Base-by-base conservation (phyloP, 352 stramenopile species). In the Phytophthora quininea region DNA sequence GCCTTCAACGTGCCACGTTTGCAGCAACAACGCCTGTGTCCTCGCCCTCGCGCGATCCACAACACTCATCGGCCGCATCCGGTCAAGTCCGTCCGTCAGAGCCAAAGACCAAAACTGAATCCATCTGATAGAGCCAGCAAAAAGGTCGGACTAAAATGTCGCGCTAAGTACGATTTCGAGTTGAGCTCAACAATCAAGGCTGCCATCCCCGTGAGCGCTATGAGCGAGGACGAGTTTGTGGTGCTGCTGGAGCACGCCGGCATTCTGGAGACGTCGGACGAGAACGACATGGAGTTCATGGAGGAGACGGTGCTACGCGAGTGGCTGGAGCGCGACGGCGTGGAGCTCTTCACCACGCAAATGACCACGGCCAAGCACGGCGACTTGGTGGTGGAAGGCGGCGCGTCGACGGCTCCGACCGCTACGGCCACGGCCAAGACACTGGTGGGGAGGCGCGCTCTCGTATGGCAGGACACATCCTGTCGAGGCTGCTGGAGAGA, bases 181-280 rank as follows among this genome's bases (percentile, higher is more conserved):
- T 51, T 35, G 40, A 27, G 31, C 37, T 57, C 43, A 32, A 38
- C 55, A 27, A 33, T 45, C 9, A 43, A 9, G 31, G 31, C 3
- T 31, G 38, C 57, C 52, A 62, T 4, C 3, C 29, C 14, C 7
- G 40, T 12, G 5, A 51, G 12, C 35, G 55, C 27, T 32, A 92
- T 91, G 82, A 93, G 82, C 67, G 86, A 95, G 63, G 86, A 95
- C 73, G 86, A 93, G 71, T 95, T 95, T 62, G 85, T 95, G 33
- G 84, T 95, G 78, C 73, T 92, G 55, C 71, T 90, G 37, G 86
- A 92, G 71, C 84, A 95, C 66, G 84, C 86, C 14, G 86, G 86
- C 19, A 79, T 95, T 54, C 76, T 92, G 24, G 86, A 94, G 59
- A 77, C 73, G 24, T 87, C 81, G 57, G 84, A 95, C 37, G 83